Evolutionary conservation across 2,329 filamentous ascomycete species (phyloP).

Genomic region (Atkinsonella hypoxylon): DNA sequence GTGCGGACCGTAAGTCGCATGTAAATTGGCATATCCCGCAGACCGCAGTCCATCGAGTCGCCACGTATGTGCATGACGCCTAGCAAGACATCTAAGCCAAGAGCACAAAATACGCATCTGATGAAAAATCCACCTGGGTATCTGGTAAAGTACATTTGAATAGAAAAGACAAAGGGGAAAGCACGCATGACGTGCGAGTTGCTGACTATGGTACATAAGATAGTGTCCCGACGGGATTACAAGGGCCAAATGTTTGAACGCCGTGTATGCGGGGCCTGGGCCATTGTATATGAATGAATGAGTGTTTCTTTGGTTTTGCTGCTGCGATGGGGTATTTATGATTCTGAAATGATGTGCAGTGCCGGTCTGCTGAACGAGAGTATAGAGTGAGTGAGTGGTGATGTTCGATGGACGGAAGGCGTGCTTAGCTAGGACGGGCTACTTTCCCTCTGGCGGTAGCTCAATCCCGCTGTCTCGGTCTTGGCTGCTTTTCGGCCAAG

Average conservation of each 20-base stretch:
- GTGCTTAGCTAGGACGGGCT: slow-evolving; percentile 1
- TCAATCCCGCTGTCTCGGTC: slow-evolving; percentile 43
- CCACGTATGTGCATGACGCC: too few species aligned
- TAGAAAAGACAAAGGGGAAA: slow-evolving; percentile 3
- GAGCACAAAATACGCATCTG: not conserved
- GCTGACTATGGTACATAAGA: too few species aligned
- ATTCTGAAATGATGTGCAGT: not conserved
- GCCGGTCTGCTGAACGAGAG: not conserved
- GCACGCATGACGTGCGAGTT: too few species aligned
- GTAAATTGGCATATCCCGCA: too few species aligned
- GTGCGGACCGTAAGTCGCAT: too few species aligned
- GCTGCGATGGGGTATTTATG: not conserved
- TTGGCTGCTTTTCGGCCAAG: slow-evolving; percentile 28
- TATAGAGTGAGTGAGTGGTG: slow-evolving; percentile 3
- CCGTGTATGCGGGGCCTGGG: too few species aligned
- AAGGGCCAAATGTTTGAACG: too few species aligned
- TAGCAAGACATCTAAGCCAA: too few species aligned
- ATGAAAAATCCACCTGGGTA: slow-evolving; percentile 5
- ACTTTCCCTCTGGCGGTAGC: slow-evolving; percentile 28
- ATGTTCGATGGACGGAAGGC: not conserved
- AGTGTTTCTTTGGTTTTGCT: too few species aligned
- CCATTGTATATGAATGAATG: too few species aligned
- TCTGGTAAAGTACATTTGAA: slow-evolving; percentile 2
- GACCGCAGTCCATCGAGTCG: too few species aligned
- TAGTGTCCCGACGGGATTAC: too few species aligned